Conservation (phyloP, 2,329 filamentous ascomycete genomes). For the Simplicillium aogashimaense region DNA sequence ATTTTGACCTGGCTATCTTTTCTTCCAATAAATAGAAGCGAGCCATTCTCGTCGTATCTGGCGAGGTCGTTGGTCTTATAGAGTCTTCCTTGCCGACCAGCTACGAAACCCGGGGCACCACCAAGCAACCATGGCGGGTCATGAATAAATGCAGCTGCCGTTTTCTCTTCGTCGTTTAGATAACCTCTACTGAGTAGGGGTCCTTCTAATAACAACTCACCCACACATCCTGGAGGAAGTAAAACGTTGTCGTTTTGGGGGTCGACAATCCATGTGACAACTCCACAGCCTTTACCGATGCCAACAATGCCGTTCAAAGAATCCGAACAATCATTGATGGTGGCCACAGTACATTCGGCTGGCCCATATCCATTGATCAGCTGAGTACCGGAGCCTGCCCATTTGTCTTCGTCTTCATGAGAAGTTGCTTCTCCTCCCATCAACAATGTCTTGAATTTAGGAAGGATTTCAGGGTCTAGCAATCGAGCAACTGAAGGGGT, state of each 20-base stretch:
- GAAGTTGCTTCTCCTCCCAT: neutral
- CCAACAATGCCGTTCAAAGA: neutral
- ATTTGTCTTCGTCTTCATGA: constrained; percentile 6
- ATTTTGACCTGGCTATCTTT: constrained; percentile 45
- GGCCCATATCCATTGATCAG: neutral
- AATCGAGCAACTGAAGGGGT: neutral
- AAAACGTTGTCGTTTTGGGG: constrained; percentile 3
- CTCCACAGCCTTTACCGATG: constrained; percentile 3
- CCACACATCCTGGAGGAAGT: constrained; percentile 6
- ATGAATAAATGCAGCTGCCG: constrained; percentile 4
- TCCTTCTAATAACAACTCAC: constrained; percentile 13
- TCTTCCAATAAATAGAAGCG: constrained; percentile 29
- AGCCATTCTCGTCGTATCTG: constrained; percentile 17
- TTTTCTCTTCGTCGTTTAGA: constrained; percentile 5
- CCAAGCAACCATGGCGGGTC: constrained; percentile 22
- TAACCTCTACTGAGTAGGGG: constrained; percentile 10
- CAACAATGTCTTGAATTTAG: neutral
- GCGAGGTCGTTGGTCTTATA: constrained; percentile 24
- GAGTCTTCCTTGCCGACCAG: constrained; percentile 9
- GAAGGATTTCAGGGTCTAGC: neutral
- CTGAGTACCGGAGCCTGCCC: neutral
- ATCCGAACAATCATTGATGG: neutral
- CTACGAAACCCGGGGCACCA: constrained; percentile 1
- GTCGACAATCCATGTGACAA: constrained; percentile 8
- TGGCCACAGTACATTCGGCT: neutral